phyloP scores from a whole-genome alignment of 495 filamentous ascomycete genomes.

The Neurospora africana region DNA sequence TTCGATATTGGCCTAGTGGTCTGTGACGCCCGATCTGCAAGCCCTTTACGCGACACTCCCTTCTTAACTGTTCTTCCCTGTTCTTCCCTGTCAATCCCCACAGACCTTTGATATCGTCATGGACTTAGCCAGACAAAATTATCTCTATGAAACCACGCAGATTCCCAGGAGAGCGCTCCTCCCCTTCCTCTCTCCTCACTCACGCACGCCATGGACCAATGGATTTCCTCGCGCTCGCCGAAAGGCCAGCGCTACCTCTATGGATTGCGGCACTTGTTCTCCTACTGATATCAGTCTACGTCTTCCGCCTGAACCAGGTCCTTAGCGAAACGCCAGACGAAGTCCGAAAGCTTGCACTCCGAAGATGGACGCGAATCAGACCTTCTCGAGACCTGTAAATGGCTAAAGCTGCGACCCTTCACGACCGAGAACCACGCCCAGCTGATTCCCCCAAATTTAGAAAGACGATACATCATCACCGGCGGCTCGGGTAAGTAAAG shows the following conservation, averaged over 20 bases:
- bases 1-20: neutral
- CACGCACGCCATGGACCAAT: neutral
- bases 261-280: neutral
- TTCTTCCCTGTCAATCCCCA: neutral
- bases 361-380: slow-evolving; percentile 40
- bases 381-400: slow-evolving; percentile 36
- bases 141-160: neutral
- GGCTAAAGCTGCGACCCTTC: slow-evolving; percentile 29
- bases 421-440: slow-evolving; percentile 28
- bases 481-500: slow-evolving; percentile 44
- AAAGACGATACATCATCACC: slow-evolving; percentile 46
- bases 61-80: neutral
- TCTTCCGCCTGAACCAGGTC: slow-evolving; percentile 39
- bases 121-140: neutral
- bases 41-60: neutral
- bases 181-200: neutral
- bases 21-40: neutral
- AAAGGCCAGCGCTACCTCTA: neutral
- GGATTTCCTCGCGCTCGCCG: neutral
- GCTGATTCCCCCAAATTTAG: slow-evolving; percentile 42
- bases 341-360: slow-evolving; percentile 29
- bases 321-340: slow-evolving; percentile 38
- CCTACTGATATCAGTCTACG: slow-evolving; percentile 27
- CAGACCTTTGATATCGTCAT: neutral
- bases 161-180: neutral